Evolutionary conservation across 2,329 filamentous ascomycete genomes (phyloP), one percentile per base, ranked within the genome.

Genomic region (Hirsutella minnesotensis): DNA sequence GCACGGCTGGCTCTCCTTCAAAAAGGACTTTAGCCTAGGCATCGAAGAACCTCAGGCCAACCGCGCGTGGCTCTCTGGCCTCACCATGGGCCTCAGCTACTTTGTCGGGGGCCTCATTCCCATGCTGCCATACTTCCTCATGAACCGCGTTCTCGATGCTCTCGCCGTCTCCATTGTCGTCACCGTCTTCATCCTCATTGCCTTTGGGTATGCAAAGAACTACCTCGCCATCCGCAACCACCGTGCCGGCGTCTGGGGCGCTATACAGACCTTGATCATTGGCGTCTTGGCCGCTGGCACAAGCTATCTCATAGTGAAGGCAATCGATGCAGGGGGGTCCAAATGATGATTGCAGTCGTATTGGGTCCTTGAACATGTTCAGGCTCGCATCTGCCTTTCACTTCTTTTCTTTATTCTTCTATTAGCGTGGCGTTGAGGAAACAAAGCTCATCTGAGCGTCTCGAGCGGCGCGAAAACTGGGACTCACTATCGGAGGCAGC

Each of bases 101-200:
- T 79, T 86, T 41, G 58, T 85, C 19, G 82, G 82, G 18, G 82
- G 82, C 0, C 66, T 85, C 42, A 72, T 86, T n/a, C 81, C 82
- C 13, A 69, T 86, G 52, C 60, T 83, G 35, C 82, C 82, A 0
- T 86, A 86, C 61, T 79, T 86, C 49, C 66, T 81, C 49, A 65
- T 74, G 56, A 45, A 51, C 13, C 56, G 58, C 19, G 64, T 73
- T 8, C 56, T 58, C 20, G 53, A 65, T n/a, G 72, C 70, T 0
- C 62, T 88, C 40, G 67, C 72, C 30, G 72, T 76, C 46, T 81
- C 76, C 20, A 68, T 81, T 21, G 68, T 56, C 4, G 69, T 83
- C 42, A 83, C 81, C 53, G 68, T 75, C 12, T 53, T 78, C 8
- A 73, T 77, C 2, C 58, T 84, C 36, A 72, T 83, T 43, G 57